phyloP scores from a whole-genome alignment of 495 filamentous ascomycete genomes.

The Hypoxylon cercidicola region DNA sequence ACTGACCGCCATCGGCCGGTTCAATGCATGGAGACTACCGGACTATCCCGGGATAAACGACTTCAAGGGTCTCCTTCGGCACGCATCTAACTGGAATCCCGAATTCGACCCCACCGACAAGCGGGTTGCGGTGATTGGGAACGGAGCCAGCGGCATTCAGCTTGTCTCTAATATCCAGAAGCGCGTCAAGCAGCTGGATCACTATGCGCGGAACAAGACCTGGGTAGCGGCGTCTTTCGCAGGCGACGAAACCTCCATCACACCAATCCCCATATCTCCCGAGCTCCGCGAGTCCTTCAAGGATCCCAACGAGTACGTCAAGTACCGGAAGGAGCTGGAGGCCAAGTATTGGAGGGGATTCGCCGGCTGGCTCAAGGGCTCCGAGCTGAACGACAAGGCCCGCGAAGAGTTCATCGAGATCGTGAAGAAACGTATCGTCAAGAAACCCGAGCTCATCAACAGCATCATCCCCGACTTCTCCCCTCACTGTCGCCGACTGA shows the following conservation, averaged over 20 bases:
- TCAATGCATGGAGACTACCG: constrained; percentile 69
- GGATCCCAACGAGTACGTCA: constrained; percentile 53
- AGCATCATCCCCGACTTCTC: constrained; percentile 71
- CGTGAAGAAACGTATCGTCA: constrained; percentile 61
- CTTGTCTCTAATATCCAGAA: constrained; percentile 68
- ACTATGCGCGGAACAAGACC: constrained; percentile 73
- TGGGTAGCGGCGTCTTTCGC: constrained; percentile 71
- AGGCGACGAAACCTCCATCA: constrained; percentile 53
- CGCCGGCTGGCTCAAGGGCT: constrained; percentile 63
- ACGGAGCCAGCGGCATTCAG: constrained; percentile 66
- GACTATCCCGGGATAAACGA: constrained; percentile 63
- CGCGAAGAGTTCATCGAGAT: constrained; percentile 62
- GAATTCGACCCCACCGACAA: constrained; percentile 61
- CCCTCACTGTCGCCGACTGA: constrained; percentile 75
- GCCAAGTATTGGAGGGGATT: constrained; percentile 68
- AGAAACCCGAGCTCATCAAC: constrained; percentile 64
- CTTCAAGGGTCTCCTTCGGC: constrained; percentile 66
- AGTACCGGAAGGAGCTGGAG: constrained; percentile 62
- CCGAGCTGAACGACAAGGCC: constrained; percentile 59
- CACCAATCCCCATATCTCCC: constrained; percentile 60
- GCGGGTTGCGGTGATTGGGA: constrained; percentile 68
- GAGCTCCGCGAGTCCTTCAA: constrained; percentile 59
- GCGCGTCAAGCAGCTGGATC: constrained; percentile 63
- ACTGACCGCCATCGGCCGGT: constrained; percentile 63
- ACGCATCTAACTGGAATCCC: constrained; percentile 62